These are phyloP conservation scores for Neurospora sp. DNA, from an alignment of 2,329 filamentous ascomycete species.

Conservation along the genomic window DNA sequence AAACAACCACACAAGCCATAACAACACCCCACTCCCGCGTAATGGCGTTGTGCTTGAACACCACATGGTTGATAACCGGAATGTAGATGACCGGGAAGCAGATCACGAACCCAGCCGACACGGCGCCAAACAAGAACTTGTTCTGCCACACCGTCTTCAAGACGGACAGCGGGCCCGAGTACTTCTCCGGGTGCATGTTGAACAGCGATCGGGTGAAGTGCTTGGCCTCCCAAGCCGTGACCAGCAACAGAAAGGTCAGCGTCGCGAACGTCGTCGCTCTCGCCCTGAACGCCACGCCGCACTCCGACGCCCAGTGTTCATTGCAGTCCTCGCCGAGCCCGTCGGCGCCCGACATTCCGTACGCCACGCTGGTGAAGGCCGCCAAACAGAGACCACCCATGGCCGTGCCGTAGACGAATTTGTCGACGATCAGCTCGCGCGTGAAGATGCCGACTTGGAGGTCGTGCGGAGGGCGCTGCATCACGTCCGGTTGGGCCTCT, in stretches of 20 bases:
- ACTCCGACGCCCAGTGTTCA: conserved; percentile 35
- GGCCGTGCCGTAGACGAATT: conserved; percentile 55
- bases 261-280: conserved; percentile 61
- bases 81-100: conserved; percentile 59
- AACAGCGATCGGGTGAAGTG: conserved; percentile 62
- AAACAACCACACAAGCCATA: conserved; percentile 45
- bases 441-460: conserved; percentile 54
- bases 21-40: conserved; percentile 67
- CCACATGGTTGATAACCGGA: conserved; percentile 52
- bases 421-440: conserved; percentile 54
- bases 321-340: conserved; percentile 50
- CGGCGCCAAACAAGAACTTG: conserved; percentile 56
- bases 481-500: conserved; percentile 57
- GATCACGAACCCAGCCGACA: conserved; percentile 48
- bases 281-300: conserved; percentile 51
- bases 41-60: conserved; percentile 62
- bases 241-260: conserved; percentile 56
- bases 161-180: conserved; percentile 38
- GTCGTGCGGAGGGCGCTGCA: conserved; percentile 54
- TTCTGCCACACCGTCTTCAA: conserved; percentile 58
- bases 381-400: conserved; percentile 54
- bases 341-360: conserved; percentile 33
- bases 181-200: conserved; percentile 48
- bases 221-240: conserved; percentile 66
- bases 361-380: conserved; percentile 52